A percentile compares a stretch with the other conserved stretches of the same genome.
Evolutionary conservation across 192 early-diverging fungal genomes (phyloP).

Genomic region (Backusella sp.): DNA sequence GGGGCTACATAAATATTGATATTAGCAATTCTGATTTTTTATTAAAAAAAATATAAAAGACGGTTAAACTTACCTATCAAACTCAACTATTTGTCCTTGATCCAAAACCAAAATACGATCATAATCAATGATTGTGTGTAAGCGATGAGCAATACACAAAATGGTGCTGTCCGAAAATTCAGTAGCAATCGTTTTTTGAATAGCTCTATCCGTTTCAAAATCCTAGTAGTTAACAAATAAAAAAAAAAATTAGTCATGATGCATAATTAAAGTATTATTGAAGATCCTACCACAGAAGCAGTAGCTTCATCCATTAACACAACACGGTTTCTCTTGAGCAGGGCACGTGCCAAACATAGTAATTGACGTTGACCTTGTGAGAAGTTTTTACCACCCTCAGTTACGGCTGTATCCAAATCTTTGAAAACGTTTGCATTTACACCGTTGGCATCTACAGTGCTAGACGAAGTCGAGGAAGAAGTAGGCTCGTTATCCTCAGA

Average conservation of each 20-base stretch:
- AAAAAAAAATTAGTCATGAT: neutral
- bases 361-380: slow-evolving; percentile 85
- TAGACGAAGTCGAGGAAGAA: neutral
- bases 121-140: slow-evolving; percentile 86
- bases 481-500: slow-evolving; percentile 21
- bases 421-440: slow-evolving; percentile 45
- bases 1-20: slow-evolving; percentile 10
- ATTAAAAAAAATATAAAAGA: neutral
- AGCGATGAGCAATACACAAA: slow-evolving; percentile 88
- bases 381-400: slow-evolving; percentile 65
- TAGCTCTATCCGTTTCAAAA: slow-evolving; percentile 80
- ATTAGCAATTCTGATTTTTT: too few relatives aligned
- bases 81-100: slow-evolving; percentile 76
- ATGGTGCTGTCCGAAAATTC: slow-evolving; percentile 78
- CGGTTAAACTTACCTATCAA: slow-evolving; percentile 48
- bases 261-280: slow-evolving; percentile 44
- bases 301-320: slow-evolving; percentile 78
- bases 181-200: slow-evolving; percentile 85
- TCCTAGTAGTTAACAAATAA: slow-evolving; percentile 41
- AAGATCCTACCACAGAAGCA: slow-evolving; percentile 38
- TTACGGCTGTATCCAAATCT: slow-evolving; percentile 46
- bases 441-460: slow-evolving; percentile 10
- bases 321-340: slow-evolving; percentile 67
- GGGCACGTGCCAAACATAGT: slow-evolving; percentile 78
- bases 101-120: slow-evolving; percentile 85